A percentile compares a stretch with the other conserved stretches of the same genome.
Evolutionary conservation across 2,329 filamentous ascomycete species (phyloP).

Genomic region (Aureobasidium sp.): DNA sequence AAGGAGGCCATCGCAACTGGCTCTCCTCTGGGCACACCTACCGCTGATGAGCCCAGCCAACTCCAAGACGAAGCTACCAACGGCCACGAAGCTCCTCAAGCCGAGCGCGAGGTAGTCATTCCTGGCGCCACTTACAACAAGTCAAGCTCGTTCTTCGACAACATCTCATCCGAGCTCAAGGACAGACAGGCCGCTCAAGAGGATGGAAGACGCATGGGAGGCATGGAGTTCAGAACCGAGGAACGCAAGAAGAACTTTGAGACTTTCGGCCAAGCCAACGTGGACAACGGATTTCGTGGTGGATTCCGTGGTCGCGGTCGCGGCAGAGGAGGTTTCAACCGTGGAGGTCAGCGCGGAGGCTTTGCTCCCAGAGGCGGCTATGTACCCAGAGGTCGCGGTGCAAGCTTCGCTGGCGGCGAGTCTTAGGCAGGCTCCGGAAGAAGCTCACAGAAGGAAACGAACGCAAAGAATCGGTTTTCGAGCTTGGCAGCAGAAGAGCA

Average conservation of each 20-base stretch:
- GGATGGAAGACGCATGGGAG: constrained; percentile 51
- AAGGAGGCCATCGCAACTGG: constrained; percentile 79
- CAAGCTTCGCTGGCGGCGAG: constrained; percentile 1
- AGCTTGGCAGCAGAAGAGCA: background rate
- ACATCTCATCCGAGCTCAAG: constrained; percentile 89
- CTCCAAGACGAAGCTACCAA: constrained; percentile 25
- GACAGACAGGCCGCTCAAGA: constrained; percentile 67
- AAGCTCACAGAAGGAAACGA: background rate
- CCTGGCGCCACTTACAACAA: constrained; percentile 64
- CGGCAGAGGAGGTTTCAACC: constrained; percentile 52
- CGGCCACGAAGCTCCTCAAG: constrained; percentile 23
- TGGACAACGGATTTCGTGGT: constrained; percentile 65
- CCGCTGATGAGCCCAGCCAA: constrained; percentile 27
- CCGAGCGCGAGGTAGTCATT: constrained; percentile 36
- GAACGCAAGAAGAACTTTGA: constrained; percentile 95
- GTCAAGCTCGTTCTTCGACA: constrained; percentile 88
- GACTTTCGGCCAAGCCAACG: constrained; percentile 93
- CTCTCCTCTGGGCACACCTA: constrained; percentile 52
- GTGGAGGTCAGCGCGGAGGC: constrained; percentile 1
- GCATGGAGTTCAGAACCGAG: constrained; percentile 81
- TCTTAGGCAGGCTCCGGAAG: background rate
- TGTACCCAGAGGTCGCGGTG: background rate
- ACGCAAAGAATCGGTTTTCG: background rate
- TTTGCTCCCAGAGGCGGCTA: constrained; percentile 3
- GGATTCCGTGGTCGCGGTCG: constrained; percentile 74